phyloP scores from a whole-genome alignment of 2,329 filamentous ascomycete genomes.

The Ophiostoma populinum region DNA sequence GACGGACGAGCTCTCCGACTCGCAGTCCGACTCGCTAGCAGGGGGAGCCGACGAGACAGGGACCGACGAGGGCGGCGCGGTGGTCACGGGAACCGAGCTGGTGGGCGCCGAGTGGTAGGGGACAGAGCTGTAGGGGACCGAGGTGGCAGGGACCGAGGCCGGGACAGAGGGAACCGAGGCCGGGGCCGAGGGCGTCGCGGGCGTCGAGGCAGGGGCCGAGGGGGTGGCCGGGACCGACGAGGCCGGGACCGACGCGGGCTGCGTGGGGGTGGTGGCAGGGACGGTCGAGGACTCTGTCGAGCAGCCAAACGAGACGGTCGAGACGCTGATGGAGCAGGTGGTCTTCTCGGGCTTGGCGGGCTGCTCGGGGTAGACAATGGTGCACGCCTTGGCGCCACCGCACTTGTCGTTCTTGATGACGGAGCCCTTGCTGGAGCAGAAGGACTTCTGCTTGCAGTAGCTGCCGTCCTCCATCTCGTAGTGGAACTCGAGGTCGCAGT shows the following conservation, averaged over 20 bases:
- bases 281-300: not conserved
- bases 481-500: conserved; percentile 68
- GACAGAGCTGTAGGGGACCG: not conserved
- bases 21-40: not conserved
- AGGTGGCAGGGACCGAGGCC: not conserved
- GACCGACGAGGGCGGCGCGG: not conserved
- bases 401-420: conserved; percentile 73
- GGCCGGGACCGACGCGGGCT: not conserved
- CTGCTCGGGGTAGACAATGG: conserved; percentile 48
- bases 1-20: not conserved
- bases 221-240: not conserved
- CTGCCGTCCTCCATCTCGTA: conserved; percentile 74
- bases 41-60: not conserved
- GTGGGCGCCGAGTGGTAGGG: not conserved
- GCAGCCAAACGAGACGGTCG: conserved; percentile 64
- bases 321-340: conserved; percentile 54
- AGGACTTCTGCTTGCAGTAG: conserved; percentile 59
- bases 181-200: not conserved
- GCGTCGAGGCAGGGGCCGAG: no score
- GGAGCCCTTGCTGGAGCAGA: conserved; percentile 50
- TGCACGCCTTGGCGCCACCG: conserved; percentile 73
- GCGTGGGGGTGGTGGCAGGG: not conserved
- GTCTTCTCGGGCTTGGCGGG: conserved; percentile 32
- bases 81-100: not conserved
- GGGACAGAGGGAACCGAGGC: not conserved